A percentile compares a stretch with the other conserved stretches of the same genome.
Conservation (phyloP, 1,284 basidiomycete species). For the Tilletia setariae region DNA sequence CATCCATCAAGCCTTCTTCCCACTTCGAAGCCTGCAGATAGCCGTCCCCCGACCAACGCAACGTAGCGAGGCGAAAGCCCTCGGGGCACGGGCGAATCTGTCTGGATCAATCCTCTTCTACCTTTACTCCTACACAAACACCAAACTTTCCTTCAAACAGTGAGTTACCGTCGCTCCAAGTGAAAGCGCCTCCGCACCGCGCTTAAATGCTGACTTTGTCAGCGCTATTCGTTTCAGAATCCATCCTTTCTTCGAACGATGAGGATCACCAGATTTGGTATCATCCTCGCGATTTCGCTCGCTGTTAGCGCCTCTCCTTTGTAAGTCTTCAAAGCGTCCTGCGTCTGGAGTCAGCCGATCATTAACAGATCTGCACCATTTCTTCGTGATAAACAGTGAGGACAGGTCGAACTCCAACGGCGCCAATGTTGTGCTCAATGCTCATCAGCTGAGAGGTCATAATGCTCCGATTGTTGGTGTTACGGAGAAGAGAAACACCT, state of each 20-base stretch:
- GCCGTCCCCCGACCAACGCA: too few relatives aligned
- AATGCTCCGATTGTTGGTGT: neutral
- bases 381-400: neutral
- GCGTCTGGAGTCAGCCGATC: neutral
- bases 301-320: neutral
- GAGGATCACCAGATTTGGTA: neutral
- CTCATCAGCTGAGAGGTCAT: neutral
- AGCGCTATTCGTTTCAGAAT: neutral
- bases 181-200: too few relatives aligned
- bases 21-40: too few relatives aligned
- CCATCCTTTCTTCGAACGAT: neutral
- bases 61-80: too few relatives aligned
- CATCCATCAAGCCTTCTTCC: too few relatives aligned
- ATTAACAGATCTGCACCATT: neutral
- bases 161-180: too few relatives aligned
- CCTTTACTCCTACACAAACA: too few relatives aligned
- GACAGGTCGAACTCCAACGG: slow-evolving; percentile 8
- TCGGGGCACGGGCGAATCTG: too few relatives aligned
- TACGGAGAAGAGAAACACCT: neutral
- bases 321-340: neutral
- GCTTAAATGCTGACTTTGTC: neutral
- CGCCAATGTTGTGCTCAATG: neutral
- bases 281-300: neutral
- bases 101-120: too few relatives aligned
- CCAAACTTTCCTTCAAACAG: too few relatives aligned